Conservation (phyloP, 805 yeast genomes). For the Cyberlindnera sargentensis region DNA sequence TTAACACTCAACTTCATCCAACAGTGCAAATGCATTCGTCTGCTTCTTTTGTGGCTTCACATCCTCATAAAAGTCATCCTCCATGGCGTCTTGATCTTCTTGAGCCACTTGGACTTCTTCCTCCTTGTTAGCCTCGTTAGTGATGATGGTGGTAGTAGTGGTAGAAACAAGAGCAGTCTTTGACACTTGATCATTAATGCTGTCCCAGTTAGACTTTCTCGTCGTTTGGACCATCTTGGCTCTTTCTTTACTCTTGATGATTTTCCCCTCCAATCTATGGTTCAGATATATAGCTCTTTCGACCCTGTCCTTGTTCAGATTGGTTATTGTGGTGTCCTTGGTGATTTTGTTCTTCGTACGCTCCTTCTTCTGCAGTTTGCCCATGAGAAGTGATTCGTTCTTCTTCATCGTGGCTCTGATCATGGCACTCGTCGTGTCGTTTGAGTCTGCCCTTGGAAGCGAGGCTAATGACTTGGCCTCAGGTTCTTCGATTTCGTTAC, state of each 20-base stretch:
- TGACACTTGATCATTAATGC: constrained; percentile 41
- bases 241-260: constrained; percentile 56
- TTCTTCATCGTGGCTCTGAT: constrained; percentile 60
- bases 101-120: constrained; percentile 12
- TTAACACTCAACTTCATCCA: constrained; percentile 27
- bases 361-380: constrained; percentile 38
- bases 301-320: constrained; percentile 30
- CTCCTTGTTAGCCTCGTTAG: constrained; percentile 15
- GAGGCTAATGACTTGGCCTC: constrained; percentile 43
- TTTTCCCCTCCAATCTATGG: constrained; percentile 54
- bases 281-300: constrained; percentile 45
- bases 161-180: background rate
- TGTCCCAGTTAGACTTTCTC: constrained; percentile 70
- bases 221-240: constrained; percentile 54
- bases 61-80: constrained; percentile 20
- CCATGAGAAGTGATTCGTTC: constrained; percentile 54
- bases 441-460: constrained; percentile 52
- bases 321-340: constrained; percentile 24
- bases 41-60: constrained; percentile 5
- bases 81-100: constrained; percentile 16
- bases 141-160: background rate
- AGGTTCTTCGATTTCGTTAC: constrained; percentile 44
- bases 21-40: constrained; percentile 24
- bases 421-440: constrained; percentile 55
- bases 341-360: constrained; percentile 21